Conservation (phyloP, 1,139 yeast genomes). For the Suhomyces maxii region DNA sequence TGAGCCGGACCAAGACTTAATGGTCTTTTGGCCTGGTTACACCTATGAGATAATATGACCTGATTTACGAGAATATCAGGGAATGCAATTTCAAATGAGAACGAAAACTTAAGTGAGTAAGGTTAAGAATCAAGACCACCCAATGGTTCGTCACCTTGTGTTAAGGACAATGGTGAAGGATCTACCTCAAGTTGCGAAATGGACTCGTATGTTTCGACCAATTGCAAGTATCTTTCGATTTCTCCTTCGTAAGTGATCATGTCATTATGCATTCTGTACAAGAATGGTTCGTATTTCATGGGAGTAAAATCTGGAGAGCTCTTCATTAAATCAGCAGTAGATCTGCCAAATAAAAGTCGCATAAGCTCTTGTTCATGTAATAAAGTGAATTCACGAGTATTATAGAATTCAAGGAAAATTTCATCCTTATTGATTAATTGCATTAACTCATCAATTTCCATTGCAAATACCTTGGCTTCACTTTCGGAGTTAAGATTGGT, state of each 20-base stretch:
- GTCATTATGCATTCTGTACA: constrained; percentile 29
- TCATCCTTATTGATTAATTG: constrained; percentile 41
- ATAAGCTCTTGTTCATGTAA: constrained; percentile 41
- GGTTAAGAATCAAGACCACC: too few species aligned
- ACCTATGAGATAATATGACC: too few species aligned
- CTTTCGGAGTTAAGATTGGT: constrained; percentile 8
- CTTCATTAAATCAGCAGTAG: constrained; percentile 26
- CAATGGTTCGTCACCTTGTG: neutral
- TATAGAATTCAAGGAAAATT: constrained; percentile 29
- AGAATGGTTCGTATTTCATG: constrained; percentile 36
- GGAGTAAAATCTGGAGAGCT: constrained; percentile 33
- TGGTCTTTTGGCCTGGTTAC: too few species aligned
- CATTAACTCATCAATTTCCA: constrained; percentile 28
- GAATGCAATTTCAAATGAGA: too few species aligned
- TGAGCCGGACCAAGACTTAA: too few species aligned
- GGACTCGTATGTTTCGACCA: constrained; percentile 14
- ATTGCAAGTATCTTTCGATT: constrained; percentile 21
- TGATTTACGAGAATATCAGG: too few species aligned
- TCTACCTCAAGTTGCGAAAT: neutral
- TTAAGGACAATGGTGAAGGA: neutral
- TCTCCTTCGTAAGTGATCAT: constrained; percentile 28
- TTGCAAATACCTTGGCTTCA: constrained; percentile 21
- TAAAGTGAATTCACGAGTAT: constrained; percentile 32
- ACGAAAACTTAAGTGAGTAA: too few species aligned
- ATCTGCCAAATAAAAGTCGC: constrained; percentile 31